Evolutionary conservation across 148 eudicot species (phyloP).

Genomic region (Rhododendron ferrugineum): DNA sequence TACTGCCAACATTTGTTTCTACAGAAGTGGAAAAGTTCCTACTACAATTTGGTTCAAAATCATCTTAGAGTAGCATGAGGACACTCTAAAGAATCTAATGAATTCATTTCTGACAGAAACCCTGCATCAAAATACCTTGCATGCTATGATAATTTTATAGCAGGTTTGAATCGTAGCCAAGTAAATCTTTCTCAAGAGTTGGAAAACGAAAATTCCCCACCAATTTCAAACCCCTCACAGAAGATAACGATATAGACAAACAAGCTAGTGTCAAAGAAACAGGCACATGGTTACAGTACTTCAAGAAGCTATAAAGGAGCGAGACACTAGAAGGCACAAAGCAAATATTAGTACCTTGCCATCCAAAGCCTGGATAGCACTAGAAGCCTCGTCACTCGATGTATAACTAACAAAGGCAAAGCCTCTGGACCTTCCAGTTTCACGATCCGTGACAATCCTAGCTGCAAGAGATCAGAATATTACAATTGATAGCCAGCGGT

Average conservation of each 20-base stretch:
- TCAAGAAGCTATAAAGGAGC: neutral
- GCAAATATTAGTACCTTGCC: constrained; percentile 39
- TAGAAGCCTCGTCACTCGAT: constrained; percentile 56
- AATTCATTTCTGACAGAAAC: neutral
- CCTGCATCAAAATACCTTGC: neutral
- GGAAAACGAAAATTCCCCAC: neutral
- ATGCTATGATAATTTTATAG: neutral
- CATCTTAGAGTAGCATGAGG: neutral
- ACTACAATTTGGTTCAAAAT: neutral
- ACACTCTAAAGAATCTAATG: neutral
- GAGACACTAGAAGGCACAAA: neutral
- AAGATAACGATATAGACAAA: neutral
- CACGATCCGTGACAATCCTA: constrained; percentile 61
- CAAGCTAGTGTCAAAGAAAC: neutral
- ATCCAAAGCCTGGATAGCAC: constrained; percentile 75
- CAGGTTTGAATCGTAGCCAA: neutral
- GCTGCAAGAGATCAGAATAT: constrained; percentile 42
- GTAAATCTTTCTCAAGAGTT: neutral
- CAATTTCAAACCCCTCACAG: neutral
- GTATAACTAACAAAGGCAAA: constrained; percentile 71
- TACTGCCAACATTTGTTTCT: neutral
- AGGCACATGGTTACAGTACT: neutral
- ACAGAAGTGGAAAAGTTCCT: neutral
- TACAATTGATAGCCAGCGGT: neutral
- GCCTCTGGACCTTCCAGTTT: constrained; percentile 66